Conservation (phyloP, 2,329 filamentous ascomycete genomes). For the Claviceps fusiformis region DNA sequence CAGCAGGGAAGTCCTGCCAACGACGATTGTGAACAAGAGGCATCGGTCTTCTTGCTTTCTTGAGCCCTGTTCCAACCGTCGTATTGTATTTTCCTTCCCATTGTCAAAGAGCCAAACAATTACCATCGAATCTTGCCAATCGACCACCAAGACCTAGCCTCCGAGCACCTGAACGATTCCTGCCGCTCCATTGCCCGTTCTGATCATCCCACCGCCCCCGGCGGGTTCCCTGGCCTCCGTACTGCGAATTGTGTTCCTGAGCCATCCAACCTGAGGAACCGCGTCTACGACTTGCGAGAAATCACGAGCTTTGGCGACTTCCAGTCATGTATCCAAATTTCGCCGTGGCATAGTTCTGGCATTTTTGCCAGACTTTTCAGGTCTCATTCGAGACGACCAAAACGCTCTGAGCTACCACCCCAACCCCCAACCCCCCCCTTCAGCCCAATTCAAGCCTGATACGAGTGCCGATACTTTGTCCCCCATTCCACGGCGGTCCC, state of each 20-base stretch:
- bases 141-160: not conserved
- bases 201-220: constrained; percentile 2
- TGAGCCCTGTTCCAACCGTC: not conserved
- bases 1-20: constrained; percentile 7
- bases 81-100: not conserved
- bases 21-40: constrained; percentile 3
- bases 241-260: not conserved
- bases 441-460: not conserved
- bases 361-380: constrained; percentile 28
- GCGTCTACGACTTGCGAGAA: constrained; percentile 11
- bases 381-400: constrained; percentile 10
- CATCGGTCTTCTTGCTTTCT: constrained; percentile 1
- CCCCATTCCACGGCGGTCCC: not conserved
- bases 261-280: not conserved
- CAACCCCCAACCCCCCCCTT: not conserved
- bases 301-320: constrained; percentile 15
- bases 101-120: not conserved
- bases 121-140: constrained; percentile 1
- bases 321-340: constrained; percentile 33
- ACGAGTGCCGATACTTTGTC: not conserved
- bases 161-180: constrained; percentile 2
- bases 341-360: constrained; percentile 34
- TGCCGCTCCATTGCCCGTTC: constrained; percentile 6
- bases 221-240: not conserved
- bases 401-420: not conserved